A percentile compares a stretch with the other conserved stretches of the same genome.
Evolutionary conservation across 805 yeast genomes (phyloP).

Genomic region (baker's yeast (Saccharomyces cerevisiae)): DNA sequence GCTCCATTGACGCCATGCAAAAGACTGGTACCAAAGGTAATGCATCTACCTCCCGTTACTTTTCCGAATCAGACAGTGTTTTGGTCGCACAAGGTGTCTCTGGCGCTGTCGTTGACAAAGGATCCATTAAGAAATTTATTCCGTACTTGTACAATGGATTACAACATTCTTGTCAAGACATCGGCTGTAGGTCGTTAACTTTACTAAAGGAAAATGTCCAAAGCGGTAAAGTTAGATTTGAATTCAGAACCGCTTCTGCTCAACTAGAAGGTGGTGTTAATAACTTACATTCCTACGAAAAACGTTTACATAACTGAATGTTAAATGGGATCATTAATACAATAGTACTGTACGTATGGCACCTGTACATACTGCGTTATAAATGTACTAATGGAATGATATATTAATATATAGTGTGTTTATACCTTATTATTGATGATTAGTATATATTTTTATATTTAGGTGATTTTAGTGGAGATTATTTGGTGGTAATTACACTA

Average conservation of each 20-base stretch:
- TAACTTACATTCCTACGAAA: constrained; percentile 69
- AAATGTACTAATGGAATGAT: too few relatives aligned
- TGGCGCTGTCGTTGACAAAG: constrained; percentile 94
- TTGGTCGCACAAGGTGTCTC: constrained; percentile 98
- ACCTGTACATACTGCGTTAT: too few relatives aligned
- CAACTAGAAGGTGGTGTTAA: constrained; percentile 98
- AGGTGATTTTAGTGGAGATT: too few relatives aligned
- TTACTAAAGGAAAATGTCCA: constrained; percentile 58
- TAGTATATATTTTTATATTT: too few relatives aligned
- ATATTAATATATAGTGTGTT: too few relatives aligned
- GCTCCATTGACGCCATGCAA: constrained; percentile 98
- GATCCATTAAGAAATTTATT: constrained; percentile 84
- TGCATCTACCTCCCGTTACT: constrained; percentile 96
- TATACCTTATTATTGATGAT: too few relatives aligned
- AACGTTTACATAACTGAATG: constrained; percentile 49
- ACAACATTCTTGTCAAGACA: constrained; percentile 98
- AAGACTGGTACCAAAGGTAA: constrained; percentile 78
- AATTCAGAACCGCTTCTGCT: constrained; percentile 96
- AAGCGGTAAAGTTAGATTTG: constrained; percentile 76
- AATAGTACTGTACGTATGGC: too few relatives aligned
- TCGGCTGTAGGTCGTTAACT: constrained; percentile 67
- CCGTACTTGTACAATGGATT: constrained; percentile 93
- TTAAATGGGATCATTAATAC: too few relatives aligned
- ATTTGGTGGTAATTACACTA: too few relatives aligned
- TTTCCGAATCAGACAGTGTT: constrained; percentile 90